Evolutionary conservation across 2,329 filamentous ascomycete genomes (phyloP).

Genomic region (Clarireedia hainanense): DNA sequence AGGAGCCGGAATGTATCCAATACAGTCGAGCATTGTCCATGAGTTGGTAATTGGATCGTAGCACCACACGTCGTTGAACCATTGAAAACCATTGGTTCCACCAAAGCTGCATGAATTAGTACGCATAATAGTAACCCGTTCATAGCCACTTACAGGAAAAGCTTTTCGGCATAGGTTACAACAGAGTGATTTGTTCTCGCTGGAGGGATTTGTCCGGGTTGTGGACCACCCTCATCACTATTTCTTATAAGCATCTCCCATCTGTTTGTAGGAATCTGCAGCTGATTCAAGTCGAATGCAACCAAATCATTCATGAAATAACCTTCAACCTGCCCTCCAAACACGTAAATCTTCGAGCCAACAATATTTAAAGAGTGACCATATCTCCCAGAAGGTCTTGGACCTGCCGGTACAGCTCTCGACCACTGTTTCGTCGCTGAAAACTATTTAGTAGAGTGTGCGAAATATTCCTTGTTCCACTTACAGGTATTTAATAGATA

Average conservation of each 20-base stretch:
- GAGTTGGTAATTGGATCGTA: slow-evolving; percentile 78
- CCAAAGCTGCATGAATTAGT: slow-evolving; percentile 61
- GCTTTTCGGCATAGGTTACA: slow-evolving; percentile 83
- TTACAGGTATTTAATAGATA: slow-evolving; percentile 96
- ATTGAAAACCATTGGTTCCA: slow-evolving; percentile 88
- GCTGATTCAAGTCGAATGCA: slow-evolving; percentile 89
- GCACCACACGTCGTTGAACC: slow-evolving; percentile 99
- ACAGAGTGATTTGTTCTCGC: slow-evolving; percentile 92
- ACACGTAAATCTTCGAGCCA: slow-evolving; percentile 94
- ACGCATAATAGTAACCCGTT: background rate
- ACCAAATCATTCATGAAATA: slow-evolving; percentile 97
- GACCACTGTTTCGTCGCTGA: slow-evolving; percentile 97
- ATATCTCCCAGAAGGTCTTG: slow-evolving; percentile 82
- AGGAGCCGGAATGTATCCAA: slow-evolving; percentile 91
- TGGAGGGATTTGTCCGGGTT: slow-evolving; percentile 64
- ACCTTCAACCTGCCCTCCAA: slow-evolving; percentile 94
- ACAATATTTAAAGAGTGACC: slow-evolving; percentile 95
- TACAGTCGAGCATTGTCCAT: slow-evolving; percentile 89
- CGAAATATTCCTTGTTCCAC: slow-evolving; percentile 32
- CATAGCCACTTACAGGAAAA: slow-evolving; percentile 67
- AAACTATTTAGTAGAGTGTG: slow-evolving; percentile 15
- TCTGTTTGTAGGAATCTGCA: slow-evolving; percentile 82
- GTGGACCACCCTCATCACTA: slow-evolving; percentile 52
- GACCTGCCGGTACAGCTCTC: slow-evolving; percentile 77
- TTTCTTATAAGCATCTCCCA: slow-evolving; percentile 91